Base-by-base conservation (phyloP, 495 filamentous ascomycete genomes). In the Annulohypoxylon bovei region DNA sequence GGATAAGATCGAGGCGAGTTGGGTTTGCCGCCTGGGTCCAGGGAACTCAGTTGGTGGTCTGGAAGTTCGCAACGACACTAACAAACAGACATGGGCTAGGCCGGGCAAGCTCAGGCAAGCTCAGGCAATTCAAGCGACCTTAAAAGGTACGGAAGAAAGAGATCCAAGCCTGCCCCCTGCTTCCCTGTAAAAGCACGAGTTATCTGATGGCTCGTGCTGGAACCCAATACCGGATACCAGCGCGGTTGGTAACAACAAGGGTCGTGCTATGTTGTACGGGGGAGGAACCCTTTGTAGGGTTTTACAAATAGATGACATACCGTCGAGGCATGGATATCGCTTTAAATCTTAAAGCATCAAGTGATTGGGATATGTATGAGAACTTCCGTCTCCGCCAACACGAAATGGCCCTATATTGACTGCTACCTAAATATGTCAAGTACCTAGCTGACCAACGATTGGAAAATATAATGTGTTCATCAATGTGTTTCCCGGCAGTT, bases 71-170 rank as follows among this genome's bases (percentile, higher is more conserved):
- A 64, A 64, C 50, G 47, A 42, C 60, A 46, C 37, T 40, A 14
- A 40, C 37, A 40, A 14, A n/a, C n/a, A n/a, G n/a, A n/a, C n/a
- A 30, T 14, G 18, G n/a, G 14, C 57, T 49, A 30, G 22, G 56
- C 14, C 32, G 52, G 14, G 28, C 28, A 22, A 37, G 52, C 59
- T 64, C 35, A 57, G 14, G 28, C 28, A 22, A 37, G 52, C 59
- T 64, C 35, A 47, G 64, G 28, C 68, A 68, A 66, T 57, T 40
- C 58, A 66, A 65, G 58, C 50, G 70, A 73, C 39, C 60, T 55
- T 50, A 60, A 52, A 52, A 22, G 50, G 46, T 30, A 56, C 32
- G 32, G 32, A 35, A 50, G 18, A 52, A 60, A 44, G 39, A 67
- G 44, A 47, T 57, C 42, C 61, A 50, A 63, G 46, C 47, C 37